Evolutionary conservation across 129 eudicot species (phyloP).

Genomic region (Arctium lappa): DNA sequence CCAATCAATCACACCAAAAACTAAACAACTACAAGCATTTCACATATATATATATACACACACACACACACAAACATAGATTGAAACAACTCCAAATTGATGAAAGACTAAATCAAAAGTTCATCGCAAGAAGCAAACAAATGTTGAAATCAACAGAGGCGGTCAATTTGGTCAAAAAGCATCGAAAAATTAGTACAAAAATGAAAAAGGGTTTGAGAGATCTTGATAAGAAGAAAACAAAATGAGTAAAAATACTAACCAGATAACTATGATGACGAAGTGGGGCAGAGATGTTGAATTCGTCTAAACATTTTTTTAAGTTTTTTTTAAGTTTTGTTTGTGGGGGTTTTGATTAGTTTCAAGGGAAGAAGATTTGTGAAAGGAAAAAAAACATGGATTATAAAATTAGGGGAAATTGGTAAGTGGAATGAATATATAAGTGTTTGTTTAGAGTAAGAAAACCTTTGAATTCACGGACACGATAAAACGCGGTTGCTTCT

Average conservation of each 20-base stretch:
- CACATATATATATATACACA: no score
- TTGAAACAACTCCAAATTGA: not conserved
- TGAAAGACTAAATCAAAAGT: not conserved
- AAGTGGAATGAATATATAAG: not conserved
- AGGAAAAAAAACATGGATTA: not conserved
- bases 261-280: slow-evolving; percentile 12
- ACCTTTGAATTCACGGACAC: not conserved
- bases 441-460: not conserved
- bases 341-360: slow-evolving; percentile 21
- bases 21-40: slow-evolving; percentile 5
- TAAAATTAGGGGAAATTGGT: not conserved
- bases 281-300: slow-evolving; percentile 28
- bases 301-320: not conserved
- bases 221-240: slow-evolving; percentile 19
- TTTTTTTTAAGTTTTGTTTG: no score
- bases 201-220: slow-evolving; percentile 8
- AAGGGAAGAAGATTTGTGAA: slow-evolving; percentile 4
- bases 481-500: slow-evolving; percentile 20
- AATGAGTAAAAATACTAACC: slow-evolving; percentile 6
- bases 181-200: not conserved
- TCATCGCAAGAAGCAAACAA: not conserved
- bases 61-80: not conserved
- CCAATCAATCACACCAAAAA: slow-evolving; percentile 6
- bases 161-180: not conserved
- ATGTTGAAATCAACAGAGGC: not conserved